Evolutionary conservation across 768 basidiomycete genomes (phyloP).

Genomic region (Pleurotus giganteus): DNA sequence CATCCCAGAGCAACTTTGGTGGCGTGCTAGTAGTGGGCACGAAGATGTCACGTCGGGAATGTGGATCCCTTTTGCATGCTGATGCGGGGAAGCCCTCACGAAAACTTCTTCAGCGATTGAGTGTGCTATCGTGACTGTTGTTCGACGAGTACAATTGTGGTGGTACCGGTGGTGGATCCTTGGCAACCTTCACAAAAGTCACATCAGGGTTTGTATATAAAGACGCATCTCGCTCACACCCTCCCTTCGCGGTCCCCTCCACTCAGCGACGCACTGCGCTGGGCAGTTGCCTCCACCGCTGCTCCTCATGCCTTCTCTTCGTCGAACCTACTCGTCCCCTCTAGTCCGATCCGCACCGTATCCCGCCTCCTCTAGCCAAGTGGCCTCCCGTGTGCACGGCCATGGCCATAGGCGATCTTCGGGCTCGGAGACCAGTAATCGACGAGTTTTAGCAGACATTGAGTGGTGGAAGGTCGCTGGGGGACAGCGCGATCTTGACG

Average conservation of each 20-base stretch:
- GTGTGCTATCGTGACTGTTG: too few relatives aligned
- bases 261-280: constrained; percentile 42
- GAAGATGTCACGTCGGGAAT: too few relatives aligned
- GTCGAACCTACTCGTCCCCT: constrained; percentile 72
- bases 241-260: constrained; percentile 28
- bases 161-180: too few relatives aligned
- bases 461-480: constrained; percentile 85
- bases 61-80: too few relatives aligned
- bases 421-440: constrained; percentile 59
- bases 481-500: constrained; percentile 55
- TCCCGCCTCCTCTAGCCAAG: constrained; percentile 31
- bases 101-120: too few relatives aligned
- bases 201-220: constrained; percentile 9
- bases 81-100: too few relatives aligned
- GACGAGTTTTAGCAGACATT: constrained; percentile 81
- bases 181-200: constrained; percentile 8
- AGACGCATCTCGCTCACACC: constrained; percentile 25
- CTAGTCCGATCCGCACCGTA: constrained; percentile 72
- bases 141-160: too few relatives aligned
- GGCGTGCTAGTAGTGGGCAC: too few relatives aligned
- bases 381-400: constrained; percentile 28
- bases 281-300: constrained; percentile 40
- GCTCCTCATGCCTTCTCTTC: constrained; percentile 66
- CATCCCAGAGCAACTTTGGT: too few relatives aligned
- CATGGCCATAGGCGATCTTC: constrained; percentile 61